Percentiles rank a stretch among this genome's conserved stretches.
phyloP scores from a whole-genome alignment of 2,329 filamentous ascomycete genomes.

The Pseudogymnoascus sp. region DNA sequence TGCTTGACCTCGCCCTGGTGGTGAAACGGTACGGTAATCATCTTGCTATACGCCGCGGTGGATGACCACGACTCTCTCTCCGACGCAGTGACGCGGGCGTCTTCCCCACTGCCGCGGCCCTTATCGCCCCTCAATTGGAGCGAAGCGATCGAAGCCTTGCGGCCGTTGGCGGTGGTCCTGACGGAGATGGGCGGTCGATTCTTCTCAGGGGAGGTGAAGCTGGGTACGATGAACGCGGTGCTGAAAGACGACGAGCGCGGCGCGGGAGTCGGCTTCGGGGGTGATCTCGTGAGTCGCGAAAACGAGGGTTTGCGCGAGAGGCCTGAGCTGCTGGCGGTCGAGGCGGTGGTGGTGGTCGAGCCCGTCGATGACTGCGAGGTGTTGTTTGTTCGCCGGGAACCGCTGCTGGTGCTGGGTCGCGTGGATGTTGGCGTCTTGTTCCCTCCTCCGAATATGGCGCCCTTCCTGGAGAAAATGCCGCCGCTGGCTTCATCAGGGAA shows the following conservation, averaged over 20 bases:
- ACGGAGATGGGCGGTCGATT: not conserved
- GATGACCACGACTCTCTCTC: constrained; percentile 1
- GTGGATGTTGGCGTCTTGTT: constrained; percentile 22
- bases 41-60: constrained; percentile 6
- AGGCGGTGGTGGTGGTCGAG: constrained; percentile 10
- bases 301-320: constrained; percentile 48
- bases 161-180: not conserved
- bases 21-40: not conserved
- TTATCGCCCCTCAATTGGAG: constrained; percentile 5
- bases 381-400: constrained; percentile 12
- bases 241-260: not conserved
- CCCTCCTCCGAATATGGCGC: constrained; percentile 12
- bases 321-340: constrained; percentile 39
- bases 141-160: constrained; percentile 2
- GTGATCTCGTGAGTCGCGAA: constrained; percentile 30
- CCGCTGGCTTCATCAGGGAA: not conserved
- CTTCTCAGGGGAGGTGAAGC: not conserved
- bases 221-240: not conserved
- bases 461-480: constrained; percentile 10
- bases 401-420: constrained; percentile 23
- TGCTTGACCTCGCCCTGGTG: constrained; percentile 14
- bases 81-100: not conserved
- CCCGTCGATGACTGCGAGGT: constrained; percentile 16
- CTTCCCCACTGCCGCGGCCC: constrained; percentile 1
- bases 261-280: constrained; percentile 23